A percentile compares a stretch with the other conserved stretches of the same genome.
phyloP scores from a whole-genome alignment of 2,329 filamentous ascomycete genomes.

The Colletotrichum lini region DNA sequence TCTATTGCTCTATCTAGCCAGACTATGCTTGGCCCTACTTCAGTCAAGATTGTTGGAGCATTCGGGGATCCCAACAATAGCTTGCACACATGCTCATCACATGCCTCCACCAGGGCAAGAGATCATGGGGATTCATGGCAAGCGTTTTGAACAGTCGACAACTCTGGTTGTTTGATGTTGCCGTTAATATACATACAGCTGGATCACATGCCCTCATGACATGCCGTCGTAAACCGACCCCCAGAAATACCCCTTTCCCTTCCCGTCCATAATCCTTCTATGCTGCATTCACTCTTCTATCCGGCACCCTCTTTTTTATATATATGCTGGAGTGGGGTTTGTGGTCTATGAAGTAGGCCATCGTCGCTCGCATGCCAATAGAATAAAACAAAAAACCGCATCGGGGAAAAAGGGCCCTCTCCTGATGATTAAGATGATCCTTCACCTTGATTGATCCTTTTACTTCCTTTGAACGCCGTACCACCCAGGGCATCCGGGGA shows the following conservation, averaged over 20 bases:
- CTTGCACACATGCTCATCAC: too few relatives aligned
- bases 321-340: slow-evolving; percentile 44
- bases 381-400: slow-evolving; percentile 4
- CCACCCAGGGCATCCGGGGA: slow-evolving; percentile 7
- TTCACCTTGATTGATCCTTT: slow-evolving; percentile 34
- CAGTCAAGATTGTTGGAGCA: neutral
- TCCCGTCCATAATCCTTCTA: slow-evolving; percentile 41
- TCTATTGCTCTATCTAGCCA: too few relatives aligned
- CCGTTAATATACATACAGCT: slow-evolving; percentile 43
- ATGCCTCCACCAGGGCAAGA: too few relatives aligned
- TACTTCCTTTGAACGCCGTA: slow-evolving; percentile 38
- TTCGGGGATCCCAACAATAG: too few relatives aligned
- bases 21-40: too few relatives aligned
- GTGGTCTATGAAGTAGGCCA: slow-evolving; percentile 38
- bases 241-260: slow-evolving; percentile 18
- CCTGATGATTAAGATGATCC: slow-evolving; percentile 11
- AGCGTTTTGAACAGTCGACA: slow-evolving; percentile 20
- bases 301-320: slow-evolving; percentile 40
- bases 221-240: slow-evolving; percentile 36
- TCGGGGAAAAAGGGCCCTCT: too few relatives aligned
- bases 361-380: slow-evolving; percentile 40
- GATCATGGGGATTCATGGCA: neutral
- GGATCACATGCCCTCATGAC: slow-evolving; percentile 40
- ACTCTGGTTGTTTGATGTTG: slow-evolving; percentile 24
- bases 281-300: slow-evolving; percentile 39